A percentile compares a stretch with the other conserved stretches of the same genome.
phyloP scores from a whole-genome alignment of 1,139 yeast genomes.

The Sugiyamaella xylanicola region DNA sequence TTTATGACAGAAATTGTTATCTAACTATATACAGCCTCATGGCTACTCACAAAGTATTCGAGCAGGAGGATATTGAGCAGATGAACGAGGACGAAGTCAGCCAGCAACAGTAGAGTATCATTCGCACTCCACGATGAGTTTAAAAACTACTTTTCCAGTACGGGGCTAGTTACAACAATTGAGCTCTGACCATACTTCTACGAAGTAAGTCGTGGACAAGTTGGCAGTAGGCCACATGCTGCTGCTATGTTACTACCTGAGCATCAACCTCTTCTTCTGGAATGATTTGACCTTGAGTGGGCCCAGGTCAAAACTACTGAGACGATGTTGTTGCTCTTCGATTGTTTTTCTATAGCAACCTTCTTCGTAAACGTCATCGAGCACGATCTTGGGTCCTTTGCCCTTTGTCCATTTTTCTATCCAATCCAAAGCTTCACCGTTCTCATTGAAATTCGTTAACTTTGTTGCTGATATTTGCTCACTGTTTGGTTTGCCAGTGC shows the following conservation, averaged over 20 bases:
- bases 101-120: constrained; percentile 11
- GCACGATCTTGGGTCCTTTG: constrained; percentile 44
- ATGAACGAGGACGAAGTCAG: constrained; percentile 23
- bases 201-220: no score
- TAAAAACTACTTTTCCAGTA: no score
- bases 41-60: constrained; percentile 67
- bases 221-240: no score
- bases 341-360: constrained; percentile 30
- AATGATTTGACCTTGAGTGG: constrained; percentile 19
- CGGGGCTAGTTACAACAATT: no score
- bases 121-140: no score
- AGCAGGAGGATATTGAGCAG: constrained; percentile 46
- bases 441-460: constrained; percentile 48
- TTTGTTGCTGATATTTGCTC: background rate
- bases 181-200: no score
- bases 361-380: constrained; percentile 41
- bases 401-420: constrained; percentile 70
- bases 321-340: constrained; percentile 30
- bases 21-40: constrained; percentile 46
- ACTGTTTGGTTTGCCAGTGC: constrained; percentile 20
- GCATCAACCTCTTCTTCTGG: constrained; percentile 18
- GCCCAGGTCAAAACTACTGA: constrained; percentile 33
- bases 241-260: constrained; percentile 4
- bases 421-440: constrained; percentile 70
- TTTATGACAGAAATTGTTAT: no score